Percentiles rank a stretch among this genome's conserved stretches.
These are phyloP conservation scores for Aspergillus sp. DNA, from an alignment of 2,329 filamentous ascomycete genomes.

Conservation along the genomic window DNA sequence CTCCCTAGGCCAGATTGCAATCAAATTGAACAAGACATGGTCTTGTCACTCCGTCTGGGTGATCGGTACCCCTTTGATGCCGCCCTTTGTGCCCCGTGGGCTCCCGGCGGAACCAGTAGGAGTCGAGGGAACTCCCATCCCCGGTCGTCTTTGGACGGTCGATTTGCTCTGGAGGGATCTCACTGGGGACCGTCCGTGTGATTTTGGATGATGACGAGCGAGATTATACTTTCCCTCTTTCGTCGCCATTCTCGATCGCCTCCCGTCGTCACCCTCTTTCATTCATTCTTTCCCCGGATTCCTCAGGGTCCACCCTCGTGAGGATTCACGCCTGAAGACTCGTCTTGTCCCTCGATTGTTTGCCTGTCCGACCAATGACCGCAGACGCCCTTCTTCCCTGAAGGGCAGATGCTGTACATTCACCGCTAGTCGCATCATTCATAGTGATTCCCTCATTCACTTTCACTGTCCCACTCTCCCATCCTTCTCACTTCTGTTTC, in stretches of 20 bases:
- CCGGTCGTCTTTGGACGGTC: neutral
- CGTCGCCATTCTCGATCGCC: neutral
- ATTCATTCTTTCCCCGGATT: conserved; percentile 1
- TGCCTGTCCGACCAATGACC: neutral
- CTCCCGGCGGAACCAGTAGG: neutral
- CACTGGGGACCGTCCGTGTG: too few relatives aligned
- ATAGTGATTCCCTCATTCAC: neutral
- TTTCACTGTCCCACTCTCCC: neutral
- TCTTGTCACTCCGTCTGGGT: neutral
- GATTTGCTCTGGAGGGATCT: neutral
- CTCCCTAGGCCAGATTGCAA: neutral
- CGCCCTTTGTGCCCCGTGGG: neutral
- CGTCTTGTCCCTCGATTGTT: too few relatives aligned
- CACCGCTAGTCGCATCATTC: conserved; percentile 6
- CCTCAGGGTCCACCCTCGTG: too few relatives aligned
- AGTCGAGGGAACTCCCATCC: neutral
- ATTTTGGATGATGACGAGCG: too few relatives aligned
- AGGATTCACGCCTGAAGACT: too few relatives aligned
- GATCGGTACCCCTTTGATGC: neutral
- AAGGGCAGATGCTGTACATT: conserved; percentile 1
- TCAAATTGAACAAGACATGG: neutral
- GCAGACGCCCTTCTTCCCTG: neutral
- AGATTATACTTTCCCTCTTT: neutral
- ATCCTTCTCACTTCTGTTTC: neutral
- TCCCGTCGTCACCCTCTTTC: neutral